Conservation (phyloP, 129 eudicot genomes). For the Helianthus annuus region DNA sequence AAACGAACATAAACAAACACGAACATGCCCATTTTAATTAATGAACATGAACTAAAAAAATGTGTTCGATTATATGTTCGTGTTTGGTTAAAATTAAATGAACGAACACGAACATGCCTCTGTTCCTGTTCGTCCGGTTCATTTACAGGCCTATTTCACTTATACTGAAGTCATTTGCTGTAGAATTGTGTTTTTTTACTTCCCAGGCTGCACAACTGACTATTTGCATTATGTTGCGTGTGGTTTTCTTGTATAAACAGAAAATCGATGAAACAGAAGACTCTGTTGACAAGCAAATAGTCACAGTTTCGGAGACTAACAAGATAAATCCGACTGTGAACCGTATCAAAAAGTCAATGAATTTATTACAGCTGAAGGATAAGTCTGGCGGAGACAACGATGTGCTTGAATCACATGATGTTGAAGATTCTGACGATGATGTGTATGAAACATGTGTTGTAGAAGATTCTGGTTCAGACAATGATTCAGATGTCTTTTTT, state of each 20-base stretch:
- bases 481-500: not conserved
- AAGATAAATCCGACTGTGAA: conserved; percentile 2
- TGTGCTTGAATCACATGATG: conserved; percentile 2
- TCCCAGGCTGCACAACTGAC: conserved; percentile 5
- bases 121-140: no score
- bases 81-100: no score
- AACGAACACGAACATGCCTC: no score
- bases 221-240: not conserved
- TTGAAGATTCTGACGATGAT: conserved; percentile 31
- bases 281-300: conserved; percentile 21
- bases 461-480: conserved; percentile 51
- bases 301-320: conserved; percentile 9
- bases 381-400: not conserved
- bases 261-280: conserved; percentile 37
- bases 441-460: conserved; percentile 42
- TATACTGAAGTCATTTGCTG: no score
- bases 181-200: not conserved
- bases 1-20: no score
- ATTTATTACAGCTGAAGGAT: conserved; percentile 22
- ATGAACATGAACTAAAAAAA: no score
- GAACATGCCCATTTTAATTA: no score
- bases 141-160: no score
- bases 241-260: conserved; percentile 34
- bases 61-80: no score
- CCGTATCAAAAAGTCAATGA: conserved; percentile 8